phyloP scores from a whole-genome alignment of 805 yeast genomes.

The Millerozyma miso region DNA sequence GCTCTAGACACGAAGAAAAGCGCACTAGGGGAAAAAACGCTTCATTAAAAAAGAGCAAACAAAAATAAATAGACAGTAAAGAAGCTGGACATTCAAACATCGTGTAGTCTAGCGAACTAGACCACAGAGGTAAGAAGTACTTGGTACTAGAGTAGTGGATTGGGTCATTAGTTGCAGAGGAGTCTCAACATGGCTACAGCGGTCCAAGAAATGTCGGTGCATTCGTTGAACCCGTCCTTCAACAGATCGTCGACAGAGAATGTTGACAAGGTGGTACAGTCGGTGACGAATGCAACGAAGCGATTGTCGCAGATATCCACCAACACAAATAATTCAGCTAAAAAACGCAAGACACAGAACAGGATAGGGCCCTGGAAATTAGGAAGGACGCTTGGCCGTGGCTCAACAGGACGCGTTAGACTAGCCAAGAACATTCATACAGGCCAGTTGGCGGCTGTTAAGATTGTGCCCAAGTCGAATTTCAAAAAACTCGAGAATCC shows the following conservation, averaged over 20 bases:
- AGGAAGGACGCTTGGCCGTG: conserved; percentile 91
- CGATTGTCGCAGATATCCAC: conserved; percentile 48
- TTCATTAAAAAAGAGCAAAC: background rate
- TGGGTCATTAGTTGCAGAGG: background rate
- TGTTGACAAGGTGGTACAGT: conserved; percentile 41
- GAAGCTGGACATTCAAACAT: background rate
- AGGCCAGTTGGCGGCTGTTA: conserved; percentile 92
- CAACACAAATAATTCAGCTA: conserved; percentile 35
- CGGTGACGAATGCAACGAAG: conserved; percentile 44
- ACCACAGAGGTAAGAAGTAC: background rate
- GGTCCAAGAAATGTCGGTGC: conserved; percentile 19
- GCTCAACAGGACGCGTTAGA: conserved; percentile 94
- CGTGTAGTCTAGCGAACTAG: background rate
- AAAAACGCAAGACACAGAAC: conserved; percentile 44
- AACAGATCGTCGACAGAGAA: conserved; percentile 17
- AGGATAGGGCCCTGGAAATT: conserved; percentile 95
- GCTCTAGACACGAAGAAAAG: background rate
- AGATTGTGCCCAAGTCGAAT: conserved; percentile 85
- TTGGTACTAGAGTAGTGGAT: background rate
- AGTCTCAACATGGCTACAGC: conserved; percentile 17
- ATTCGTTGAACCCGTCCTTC: conserved; percentile 10
- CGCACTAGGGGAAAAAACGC: background rate
- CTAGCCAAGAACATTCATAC: conserved; percentile 82
- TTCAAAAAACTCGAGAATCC: conserved; percentile 49
- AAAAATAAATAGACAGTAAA: background rate